Base-by-base conservation (phyloP, 371 early-diverging fungal genomes). In the Gilbertella persicaria region DNA sequence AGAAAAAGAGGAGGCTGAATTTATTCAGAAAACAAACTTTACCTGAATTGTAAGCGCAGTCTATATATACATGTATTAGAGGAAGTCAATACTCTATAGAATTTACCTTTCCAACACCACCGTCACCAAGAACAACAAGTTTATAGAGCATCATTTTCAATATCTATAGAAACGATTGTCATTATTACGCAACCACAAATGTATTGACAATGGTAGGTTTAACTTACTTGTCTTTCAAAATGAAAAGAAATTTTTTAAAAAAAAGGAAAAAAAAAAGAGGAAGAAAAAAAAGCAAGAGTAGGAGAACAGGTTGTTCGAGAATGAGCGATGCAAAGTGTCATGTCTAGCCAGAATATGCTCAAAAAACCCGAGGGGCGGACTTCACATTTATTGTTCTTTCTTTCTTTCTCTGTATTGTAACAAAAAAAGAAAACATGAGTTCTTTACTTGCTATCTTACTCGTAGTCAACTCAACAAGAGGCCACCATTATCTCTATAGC, bases 1-100 rank as follows among this genome's bases (percentile, higher is more conserved):
- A 3, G 4, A 6, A 33, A 33, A 33, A 33, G 13, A 13, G 33
- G 10, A 28, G n/a, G n/a, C n/a, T n/a, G n/a, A n/a, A 25, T 33
- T 45, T 25, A 14, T 14, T 44, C 29, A 14, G 2, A 36, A 21
- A 28, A n/a, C 25, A 14, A 13, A 19, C 14, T 58, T 59, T 69
- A 79, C 79, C 70, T 87, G 88, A 58, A 86, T 87, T 48, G 87
- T 87, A 42, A 89, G 71, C 26, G 89, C 87, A 44, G 80, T 84
- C 82, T 83, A 59, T 20, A 41, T n/a, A 30, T 16, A 20, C 17
- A 45, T 10, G 0, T 10, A 38, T 2, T 17, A 29, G 17, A n/a
- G 16, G 16, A 24, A 29, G 1, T 40, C 20, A 29, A 13, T n/a
- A 46, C 17, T 4, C 1, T 21, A 17, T 3, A 29, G 2, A 30